Base-by-base conservation (phyloP, 768 basidiomycete species). In the Tricholomella constricta region DNA sequence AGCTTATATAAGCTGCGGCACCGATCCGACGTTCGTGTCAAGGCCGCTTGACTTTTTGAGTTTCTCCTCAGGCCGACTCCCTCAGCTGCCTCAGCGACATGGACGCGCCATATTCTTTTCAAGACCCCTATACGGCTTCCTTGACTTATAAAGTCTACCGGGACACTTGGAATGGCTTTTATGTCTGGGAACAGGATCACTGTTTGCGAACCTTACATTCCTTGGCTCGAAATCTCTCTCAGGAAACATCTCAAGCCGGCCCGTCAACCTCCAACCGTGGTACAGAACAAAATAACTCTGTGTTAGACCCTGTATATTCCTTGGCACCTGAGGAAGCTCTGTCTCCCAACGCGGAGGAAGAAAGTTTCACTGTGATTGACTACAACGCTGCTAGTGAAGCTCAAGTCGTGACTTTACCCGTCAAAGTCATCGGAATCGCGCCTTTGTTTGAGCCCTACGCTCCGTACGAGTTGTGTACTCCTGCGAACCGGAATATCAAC, bases 391-490 rank as follows among this genome's bases (percentile, higher is more conserved):
- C 52, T 27, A 43, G 27, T 35, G 49, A 43, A 29, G 11, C 46
- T 40, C 25, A 49, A 36, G 42, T 54, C 45, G 4, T 45, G 44
- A 51, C 54, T 14, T 22, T 67, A 26, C 15, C 51, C 6, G 60
- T 49, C 23, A 22, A 54, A 44, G 51, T 46, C 1, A 22, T 45
- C 8, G 26, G 55, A 46, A 42, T 62, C 32, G 11, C 25, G 22
- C 63, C 66, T 22, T 22, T 44, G 8, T 42, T 62, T 7, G 46
- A 48, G 14, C 61, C 67, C 1, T 67, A 64, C 57, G 71, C 80
- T 0, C 57, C 64, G 5, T 88, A 89, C 61, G 84, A 87, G 58
- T 70, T 75, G 1, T 86, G 84, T 61, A 72, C 83, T 2, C 82
- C 85, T 1, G 56, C 74, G 2, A 58, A 63, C 10, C 72, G 75